phyloP scores from a whole-genome alignment of 305 asterid species.

The Euphrasia arctica region DNA sequence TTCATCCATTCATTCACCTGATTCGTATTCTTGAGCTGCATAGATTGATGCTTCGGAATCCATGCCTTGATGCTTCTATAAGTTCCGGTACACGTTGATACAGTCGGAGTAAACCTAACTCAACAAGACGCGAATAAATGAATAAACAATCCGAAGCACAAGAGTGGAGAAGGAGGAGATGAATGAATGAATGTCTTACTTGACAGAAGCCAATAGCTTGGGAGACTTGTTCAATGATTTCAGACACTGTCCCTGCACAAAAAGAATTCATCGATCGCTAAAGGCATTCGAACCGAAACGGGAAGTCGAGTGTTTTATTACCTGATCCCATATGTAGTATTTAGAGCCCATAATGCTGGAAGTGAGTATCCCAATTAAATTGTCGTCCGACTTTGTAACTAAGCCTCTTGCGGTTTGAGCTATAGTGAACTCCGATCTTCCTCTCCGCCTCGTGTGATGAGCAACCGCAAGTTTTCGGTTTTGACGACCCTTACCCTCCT shows the following conservation, averaged over 20 bases:
- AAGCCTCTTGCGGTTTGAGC: conserved; percentile 65
- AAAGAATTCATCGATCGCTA: too few species aligned
- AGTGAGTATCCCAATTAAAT: conserved; percentile 63
- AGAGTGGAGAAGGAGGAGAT: neutral
- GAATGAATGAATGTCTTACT: conserved; percentile 40
- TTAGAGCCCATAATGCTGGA: conserved; percentile 81
- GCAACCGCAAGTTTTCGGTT: conserved; percentile 90
- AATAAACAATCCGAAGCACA: neutral
- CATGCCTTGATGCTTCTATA: conserved; percentile 87
- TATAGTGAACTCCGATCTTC: conserved; percentile 80
- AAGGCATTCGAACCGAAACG: too few species aligned
- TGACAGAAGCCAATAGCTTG: conserved; percentile 64
- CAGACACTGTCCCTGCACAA: conserved; percentile 51
- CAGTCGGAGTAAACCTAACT: conserved; percentile 61
- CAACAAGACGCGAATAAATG: neutral
- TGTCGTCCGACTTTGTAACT: conserved; percentile 46
- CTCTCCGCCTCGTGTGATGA: conserved; percentile 56
- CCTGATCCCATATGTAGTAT: conserved; percentile 85
- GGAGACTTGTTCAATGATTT: conserved; percentile 44
- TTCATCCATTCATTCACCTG: conserved; percentile 48
- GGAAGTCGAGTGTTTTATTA: too few species aligned
- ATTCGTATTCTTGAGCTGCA: conserved; percentile 78
- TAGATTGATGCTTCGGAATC: conserved; percentile 86
- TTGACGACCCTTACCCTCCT: conserved; percentile 96
- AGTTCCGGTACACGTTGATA: conserved; percentile 79